Conservation (phyloP, 2,329 filamentous ascomycete species). For the Sporothrix pallida region DNA sequence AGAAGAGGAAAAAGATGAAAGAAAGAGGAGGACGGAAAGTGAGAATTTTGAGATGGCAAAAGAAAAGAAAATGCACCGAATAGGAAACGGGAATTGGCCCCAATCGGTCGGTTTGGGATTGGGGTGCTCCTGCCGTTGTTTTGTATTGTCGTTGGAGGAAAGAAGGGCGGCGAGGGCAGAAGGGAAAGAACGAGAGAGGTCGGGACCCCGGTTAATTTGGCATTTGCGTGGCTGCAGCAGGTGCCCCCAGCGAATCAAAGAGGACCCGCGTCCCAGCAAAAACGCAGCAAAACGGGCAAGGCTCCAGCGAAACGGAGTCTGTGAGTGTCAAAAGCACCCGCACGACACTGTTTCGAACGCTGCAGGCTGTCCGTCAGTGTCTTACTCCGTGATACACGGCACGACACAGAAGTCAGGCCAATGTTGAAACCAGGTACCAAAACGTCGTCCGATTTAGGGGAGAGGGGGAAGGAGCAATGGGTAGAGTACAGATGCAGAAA, state of each 20-base stretch:
- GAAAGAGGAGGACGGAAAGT: not conserved
- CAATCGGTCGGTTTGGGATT: conserved; percentile 4
- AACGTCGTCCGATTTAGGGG: conserved; percentile 21
- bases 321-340: not conserved
- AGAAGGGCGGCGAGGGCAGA: conserved; percentile 7
- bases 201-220: conserved; percentile 22
- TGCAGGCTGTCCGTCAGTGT: conserved; percentile 1
- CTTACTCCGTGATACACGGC: conserved; percentile 10
- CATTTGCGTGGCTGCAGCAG: not conserved
- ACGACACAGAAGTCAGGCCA: not conserved
- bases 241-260: conserved; percentile 15
- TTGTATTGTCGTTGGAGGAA: conserved; percentile 12
- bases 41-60: conserved; percentile 15
- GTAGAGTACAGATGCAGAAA: not conserved
- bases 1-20: not conserved
- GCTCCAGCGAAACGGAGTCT: conserved; percentile 18
- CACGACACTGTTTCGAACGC: conserved; percentile 11
- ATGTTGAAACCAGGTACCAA: not conserved
- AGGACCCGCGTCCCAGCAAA: conserved; percentile 27
- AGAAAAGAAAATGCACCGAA: conserved; percentile 4
- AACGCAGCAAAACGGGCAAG: conserved; percentile 24
- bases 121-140: conserved; percentile 11
- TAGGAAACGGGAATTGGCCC: conserved; percentile 28
- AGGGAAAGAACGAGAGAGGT: conserved; percentile 19
- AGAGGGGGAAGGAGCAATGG: conserved; percentile 14